Percentiles rank a stretch among this genome's conserved stretches.
phyloP scores from a whole-genome alignment of 2,329 filamentous ascomycete genomes.

The Atkinsonella texensis region DNA sequence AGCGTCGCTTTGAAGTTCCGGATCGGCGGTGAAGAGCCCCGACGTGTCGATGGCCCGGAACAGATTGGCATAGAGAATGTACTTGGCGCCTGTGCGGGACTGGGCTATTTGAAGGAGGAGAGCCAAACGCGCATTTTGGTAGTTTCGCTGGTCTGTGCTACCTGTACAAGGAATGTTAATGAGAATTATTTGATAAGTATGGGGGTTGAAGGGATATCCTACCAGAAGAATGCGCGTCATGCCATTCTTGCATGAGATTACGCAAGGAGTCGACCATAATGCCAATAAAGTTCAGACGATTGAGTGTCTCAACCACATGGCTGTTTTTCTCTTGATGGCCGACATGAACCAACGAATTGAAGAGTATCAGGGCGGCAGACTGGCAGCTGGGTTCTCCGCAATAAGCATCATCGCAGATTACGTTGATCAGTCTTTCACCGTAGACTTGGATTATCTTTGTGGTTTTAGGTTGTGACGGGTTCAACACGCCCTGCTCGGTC shows the following conservation, averaged over 20 bases:
- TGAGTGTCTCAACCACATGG: conserved; percentile 67
- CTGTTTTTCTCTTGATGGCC: conserved; percentile 59
- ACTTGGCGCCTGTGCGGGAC: conserved; percentile 69
- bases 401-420: conserved; percentile 87
- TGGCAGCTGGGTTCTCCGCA: conserved; percentile 72
- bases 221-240: conserved; percentile 43
- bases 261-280: conserved; percentile 83
- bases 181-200: conserved; percentile 2
- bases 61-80: conserved; percentile 80
- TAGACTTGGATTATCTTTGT: conserved; percentile 57
- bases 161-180: conserved; percentile 14
- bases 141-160: conserved; percentile 34
- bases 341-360: conserved; percentile 65
- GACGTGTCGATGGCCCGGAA: conserved; percentile 73
- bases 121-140: conserved; percentile 60
- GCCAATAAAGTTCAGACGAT: conserved; percentile 79
- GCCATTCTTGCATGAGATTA: conserved; percentile 61
- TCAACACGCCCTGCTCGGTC: conserved; percentile 37
- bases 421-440: conserved; percentile 71
- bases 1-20: conserved; percentile 75
- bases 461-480: conserved; percentile 43
- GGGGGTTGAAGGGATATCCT: conserved; percentile 15
- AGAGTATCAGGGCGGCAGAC: conserved; percentile 73
- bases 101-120: conserved; percentile 77
- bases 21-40: conserved; percentile 78